These are phyloP conservation scores for Ophiostoma pallidulum DNA, from an alignment of 2,329 filamentous ascomycete genomes.

Conservation along the genomic window DNA sequence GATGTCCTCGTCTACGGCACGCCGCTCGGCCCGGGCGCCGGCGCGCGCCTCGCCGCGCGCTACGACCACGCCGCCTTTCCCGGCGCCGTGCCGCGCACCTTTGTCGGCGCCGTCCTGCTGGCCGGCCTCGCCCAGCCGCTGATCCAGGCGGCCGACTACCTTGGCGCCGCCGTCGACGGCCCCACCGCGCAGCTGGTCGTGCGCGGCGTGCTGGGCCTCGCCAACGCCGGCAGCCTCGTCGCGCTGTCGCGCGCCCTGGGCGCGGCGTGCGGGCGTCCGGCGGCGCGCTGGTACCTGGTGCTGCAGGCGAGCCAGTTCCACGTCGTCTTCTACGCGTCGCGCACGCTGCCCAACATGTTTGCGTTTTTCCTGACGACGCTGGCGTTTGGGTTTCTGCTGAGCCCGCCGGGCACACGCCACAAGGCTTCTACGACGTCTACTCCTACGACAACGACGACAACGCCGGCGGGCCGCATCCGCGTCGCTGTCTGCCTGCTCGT, in stretches of 20 bases:
- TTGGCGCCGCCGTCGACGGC: constrained; percentile 20
- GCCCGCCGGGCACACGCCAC: constrained; percentile 3
- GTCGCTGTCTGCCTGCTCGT: constrained; percentile 67
- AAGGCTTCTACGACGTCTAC: too few relatives aligned
- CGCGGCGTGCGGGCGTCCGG: constrained; percentile 56
- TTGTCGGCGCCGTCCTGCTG: constrained; percentile 70
- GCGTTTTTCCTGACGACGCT: constrained; percentile 61
- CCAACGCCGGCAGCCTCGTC: constrained; percentile 62
- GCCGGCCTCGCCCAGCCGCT: constrained; percentile 63
- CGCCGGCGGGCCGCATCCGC: constrained; percentile 44
- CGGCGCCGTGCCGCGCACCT: constrained; percentile 84
- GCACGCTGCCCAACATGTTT: constrained; percentile 94
- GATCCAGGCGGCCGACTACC: constrained; percentile 37
- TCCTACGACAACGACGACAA: too few relatives aligned
- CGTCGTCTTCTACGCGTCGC: constrained; percentile 81
- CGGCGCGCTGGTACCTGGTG: constrained; percentile 69
- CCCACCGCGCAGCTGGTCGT: constrained; percentile 52
- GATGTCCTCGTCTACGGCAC: constrained; percentile 79
- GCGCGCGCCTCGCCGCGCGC: constrained; percentile 43
- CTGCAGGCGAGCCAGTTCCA: constrained; percentile 85
- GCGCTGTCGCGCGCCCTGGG: constrained; percentile 55
- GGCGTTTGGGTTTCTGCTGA: constrained; percentile 39
- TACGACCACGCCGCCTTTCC: constrained; percentile 92
- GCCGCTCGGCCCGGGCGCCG: constrained; percentile 43
- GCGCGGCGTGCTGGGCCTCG: constrained; percentile 64